Evolutionary conservation across 352 stramenopile genomes (phyloP).

Genomic region (Pythium aristosporum): DNA sequence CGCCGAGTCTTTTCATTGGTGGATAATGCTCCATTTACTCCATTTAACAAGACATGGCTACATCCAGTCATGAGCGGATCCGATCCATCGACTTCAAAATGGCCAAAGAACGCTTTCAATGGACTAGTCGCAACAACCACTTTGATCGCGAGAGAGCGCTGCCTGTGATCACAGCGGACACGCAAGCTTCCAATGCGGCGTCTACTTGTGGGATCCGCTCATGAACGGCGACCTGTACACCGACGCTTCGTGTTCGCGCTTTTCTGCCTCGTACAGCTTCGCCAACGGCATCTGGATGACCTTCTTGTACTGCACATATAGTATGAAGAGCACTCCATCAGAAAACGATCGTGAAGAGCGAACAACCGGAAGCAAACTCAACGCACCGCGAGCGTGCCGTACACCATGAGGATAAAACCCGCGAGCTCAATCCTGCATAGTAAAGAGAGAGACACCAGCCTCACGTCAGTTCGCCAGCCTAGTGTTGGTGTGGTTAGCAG

Average conservation of each 20-base stretch:
- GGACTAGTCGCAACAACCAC: no score
- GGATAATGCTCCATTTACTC: not conserved
- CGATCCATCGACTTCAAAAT: not conserved
- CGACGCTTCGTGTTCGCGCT: slow-evolving; percentile 30
- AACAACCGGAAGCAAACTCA: not conserved
- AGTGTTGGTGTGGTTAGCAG: not conserved
- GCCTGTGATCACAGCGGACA: no score
- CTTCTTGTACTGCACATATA: slow-evolving; percentile 79
- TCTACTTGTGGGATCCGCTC: slow-evolving; percentile 66
- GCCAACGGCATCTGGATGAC: slow-evolving; percentile 48
- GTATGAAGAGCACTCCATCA: slow-evolving; percentile 12
- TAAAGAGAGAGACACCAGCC: not conserved
- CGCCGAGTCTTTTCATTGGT: not conserved
- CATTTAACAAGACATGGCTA: not conserved
- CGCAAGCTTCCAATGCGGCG: not conserved
- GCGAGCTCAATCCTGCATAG: slow-evolving; percentile 51
- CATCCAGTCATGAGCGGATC: not conserved
- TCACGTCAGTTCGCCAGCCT: not conserved
- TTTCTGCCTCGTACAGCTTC: slow-evolving; percentile 49
- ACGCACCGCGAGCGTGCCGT: slow-evolving; percentile 69
- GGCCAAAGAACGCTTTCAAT: no score
- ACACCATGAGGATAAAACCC: slow-evolving; percentile 76
- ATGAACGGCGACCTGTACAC: slow-evolving; percentile 73
- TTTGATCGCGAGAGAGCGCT: no score
- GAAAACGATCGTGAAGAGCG: not conserved